Evolutionary conservation across 176 grass and related monocot species (phyloP).

Genomic region (Pharus latifolius): DNA sequence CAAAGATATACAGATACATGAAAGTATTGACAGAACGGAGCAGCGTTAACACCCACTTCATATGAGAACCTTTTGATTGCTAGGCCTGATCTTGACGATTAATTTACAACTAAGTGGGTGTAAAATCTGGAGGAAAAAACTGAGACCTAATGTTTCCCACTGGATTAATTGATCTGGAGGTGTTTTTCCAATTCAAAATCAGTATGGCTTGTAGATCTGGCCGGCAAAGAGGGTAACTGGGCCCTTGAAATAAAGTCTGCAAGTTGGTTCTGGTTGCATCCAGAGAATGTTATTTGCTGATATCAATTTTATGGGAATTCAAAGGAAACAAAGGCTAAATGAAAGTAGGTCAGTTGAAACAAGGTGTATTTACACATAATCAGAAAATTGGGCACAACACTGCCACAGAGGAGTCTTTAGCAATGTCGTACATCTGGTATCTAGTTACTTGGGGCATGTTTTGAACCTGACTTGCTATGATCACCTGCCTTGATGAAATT

Average conservation of each 20-base stretch:
- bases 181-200: constrained; percentile 20
- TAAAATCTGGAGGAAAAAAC: constrained; percentile 18
- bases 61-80: neutral
- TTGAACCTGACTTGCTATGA: constrained; percentile 19
- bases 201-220: constrained; percentile 17
- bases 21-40: constrained; percentile 20
- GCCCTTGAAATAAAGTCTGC: constrained; percentile 16
- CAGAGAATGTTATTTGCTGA: constrained; percentile 16
- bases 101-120: neutral
- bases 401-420: constrained; percentile 18
- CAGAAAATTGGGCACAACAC: constrained; percentile 16
- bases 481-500: constrained; percentile 1
- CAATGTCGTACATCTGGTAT: neutral
- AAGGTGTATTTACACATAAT: constrained; percentile 24
- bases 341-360: constrained; percentile 27
- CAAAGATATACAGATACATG: constrained; percentile 12
- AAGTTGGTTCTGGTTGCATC: constrained; percentile 2
- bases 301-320: constrained; percentile 21
- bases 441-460: constrained; percentile 25
- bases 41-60: constrained; percentile 5
- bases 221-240: constrained; percentile 6
- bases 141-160: constrained; percentile 15
- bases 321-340: constrained; percentile 16
- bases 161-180: constrained; percentile 23
- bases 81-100: constrained; percentile 23